Evolutionary conservation across 441 rosid species (phyloP).

Genomic region (Gossypium aridum): DNA sequence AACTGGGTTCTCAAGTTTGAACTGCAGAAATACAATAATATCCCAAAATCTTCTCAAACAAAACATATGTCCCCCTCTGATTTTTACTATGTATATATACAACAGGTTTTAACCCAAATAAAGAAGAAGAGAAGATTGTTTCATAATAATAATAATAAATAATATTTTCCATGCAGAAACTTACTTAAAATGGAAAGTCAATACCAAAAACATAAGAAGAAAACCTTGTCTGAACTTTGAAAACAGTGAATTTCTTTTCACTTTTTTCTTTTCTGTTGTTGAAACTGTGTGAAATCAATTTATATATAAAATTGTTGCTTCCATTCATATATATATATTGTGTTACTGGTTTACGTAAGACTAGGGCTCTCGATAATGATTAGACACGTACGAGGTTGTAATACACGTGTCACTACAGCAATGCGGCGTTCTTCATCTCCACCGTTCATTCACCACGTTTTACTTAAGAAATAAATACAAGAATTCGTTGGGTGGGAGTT

Average conservation of each 20-base stretch:
- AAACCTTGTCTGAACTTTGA: neutral
- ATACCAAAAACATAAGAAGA: neutral
- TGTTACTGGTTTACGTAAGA: neutral
- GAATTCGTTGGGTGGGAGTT: neutral
- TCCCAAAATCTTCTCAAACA: neutral
- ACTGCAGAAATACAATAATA: neutral
- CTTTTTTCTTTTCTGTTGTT: neutral
- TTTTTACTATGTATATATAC: neutral
- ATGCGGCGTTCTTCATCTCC: slow-evolving; percentile 7
- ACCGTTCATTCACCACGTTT: neutral
- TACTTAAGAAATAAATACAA: neutral
- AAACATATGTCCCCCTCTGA: neutral
- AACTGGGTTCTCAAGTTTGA: neutral
- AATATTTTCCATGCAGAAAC: neutral
- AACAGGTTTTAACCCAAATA: slow-evolving; percentile 17
- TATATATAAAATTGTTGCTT: neutral
- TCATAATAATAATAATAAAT: neutral
- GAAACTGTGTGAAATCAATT: neutral
- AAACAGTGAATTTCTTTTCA: neutral
- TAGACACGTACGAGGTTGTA: slow-evolving; percentile 6
- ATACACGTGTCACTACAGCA: neutral
- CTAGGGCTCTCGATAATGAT: neutral
- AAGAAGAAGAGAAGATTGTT: too few relatives aligned
- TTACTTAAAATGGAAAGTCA: neutral
- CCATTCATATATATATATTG: neutral